Base-by-base conservation (phyloP, 2,329 filamentous ascomycete species). In the Sarocladium oryzae region DNA sequence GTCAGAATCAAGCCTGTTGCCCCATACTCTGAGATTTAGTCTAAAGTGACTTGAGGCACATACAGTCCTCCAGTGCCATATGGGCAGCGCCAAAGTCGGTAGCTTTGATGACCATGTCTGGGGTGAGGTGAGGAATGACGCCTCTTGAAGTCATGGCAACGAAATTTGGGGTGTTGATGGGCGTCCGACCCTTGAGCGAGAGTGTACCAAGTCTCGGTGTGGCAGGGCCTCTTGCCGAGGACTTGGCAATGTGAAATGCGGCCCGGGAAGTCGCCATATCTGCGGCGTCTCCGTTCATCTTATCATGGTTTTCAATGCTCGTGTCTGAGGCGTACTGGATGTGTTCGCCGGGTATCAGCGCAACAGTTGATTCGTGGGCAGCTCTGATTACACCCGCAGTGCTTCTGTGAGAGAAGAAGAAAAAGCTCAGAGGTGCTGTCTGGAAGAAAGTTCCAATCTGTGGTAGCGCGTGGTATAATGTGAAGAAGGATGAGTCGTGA, bases 31-130 rank as follows among this genome's bases (percentile, higher is more conserved):
- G n/a, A 53, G 18, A 33, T 24, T 67, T 4, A 23, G 13, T 9
- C 49, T 18, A 4, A 32, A 11, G 48, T 11, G 5, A 46, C 16
- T 5, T 10, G 15, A 9, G 16, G 33, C 2, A 69, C 87, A 69
- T 76, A 96, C 93, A 97, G 68, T 99, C 93, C 74, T 99, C 93
- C 24, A 97, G 72, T 1, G 86, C 88, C 61, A 93, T 74, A 64
- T 95, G 95, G 2, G 88, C 76, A 23, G 86, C 87, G 24, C 74
- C 72, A 53, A 95, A 74, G 4, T 77, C 65, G 1, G 84, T 83
- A 60, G 86, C 75, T 51, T 81, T 84, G 36, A 70, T 66, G 57
- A 93, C 74, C 55, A 86, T 86, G 72, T 99, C 93, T 35, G 90
- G 91, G 2, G 91, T 88, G 56, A 99, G 70, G 70, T 99, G 93